Evolutionary conservation across 2,329 filamentous ascomycete species (phyloP), one percentile per base, ranked within the genome.

Genomic region (Fusarium sororula): DNA sequence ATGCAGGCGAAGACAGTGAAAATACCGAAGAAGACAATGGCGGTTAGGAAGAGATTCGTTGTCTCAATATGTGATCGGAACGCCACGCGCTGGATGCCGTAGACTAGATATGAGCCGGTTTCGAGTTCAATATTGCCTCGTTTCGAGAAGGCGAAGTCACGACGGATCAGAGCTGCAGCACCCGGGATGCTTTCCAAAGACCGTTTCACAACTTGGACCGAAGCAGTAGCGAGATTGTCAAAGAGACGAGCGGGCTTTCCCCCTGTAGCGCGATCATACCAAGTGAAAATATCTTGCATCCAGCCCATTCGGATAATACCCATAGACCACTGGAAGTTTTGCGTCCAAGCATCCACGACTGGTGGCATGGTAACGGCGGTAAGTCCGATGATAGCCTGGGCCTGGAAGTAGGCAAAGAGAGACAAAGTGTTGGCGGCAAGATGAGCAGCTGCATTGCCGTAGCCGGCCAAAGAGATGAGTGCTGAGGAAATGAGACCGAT

Each of bases 261-360:
- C 59, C 96, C 96, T 4, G 96, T 98, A 6, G 96, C 90, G 59
- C 95, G 93, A 84, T 98, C 95, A 82, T 98, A 98, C 96, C 96
- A 98, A 28, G 95, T 97, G 70, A 94, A 93, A 80, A 98, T 92
- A 47, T 87, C 87, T 84, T 98, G 94, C 84, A 98, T 89, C 82
- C 97, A 98, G 20, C 86, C 87, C 44, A 98, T 87, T 54, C 90
- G 89, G 78, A 98, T 97, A 79, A 98, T 95, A 77, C 96, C 96
- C 94, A 98, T 96, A 79, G 93, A 96, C 96, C 96, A 98, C 81
- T 97, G 93, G 85, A 98, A 98, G 84, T 98, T 96, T 84, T 98
- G 95, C 3, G 95, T 98, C 96, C 96, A 98, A 0, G 95, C 89
- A 79, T 93, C 89, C 59, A 97, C 96, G 68, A 98, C 93, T 0